Base-by-base conservation (phyloP, 129 eudicot species). In the Centaurea solstitialis region DNA sequence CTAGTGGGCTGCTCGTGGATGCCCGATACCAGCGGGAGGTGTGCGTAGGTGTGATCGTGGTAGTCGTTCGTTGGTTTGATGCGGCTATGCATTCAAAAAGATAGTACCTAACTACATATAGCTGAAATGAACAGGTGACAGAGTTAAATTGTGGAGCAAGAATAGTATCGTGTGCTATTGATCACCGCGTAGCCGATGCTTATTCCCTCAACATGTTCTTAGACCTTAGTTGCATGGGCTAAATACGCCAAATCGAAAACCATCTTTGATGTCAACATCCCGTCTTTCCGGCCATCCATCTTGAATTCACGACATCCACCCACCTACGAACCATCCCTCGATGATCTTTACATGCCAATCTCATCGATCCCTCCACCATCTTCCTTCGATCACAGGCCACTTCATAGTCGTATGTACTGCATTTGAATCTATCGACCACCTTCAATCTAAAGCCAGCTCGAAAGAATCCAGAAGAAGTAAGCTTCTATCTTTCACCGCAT, bases 171-270 rank as follows among this genome's bases (percentile, higher is more conserved):
- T 83, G 92, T 78, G 66, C 88, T 5, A 72, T 86, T 65, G 84
- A 89, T 68, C 92, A 89, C 80, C 86, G 85, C 8, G 81, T 81
- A 3, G 87, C 85, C 1, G 93, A 89, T 68, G 92, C 88, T 61
- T 65, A 87, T 82, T 76, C 89, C 1, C 66, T 85, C 74, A 79
- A 87, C 87, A 85, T 85, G 88, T 86, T 89, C 80, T 76, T 84
- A 70, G 88, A 84, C 86, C 80, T 76, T 84, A 70, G 24, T 64
- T 0, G 79, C 93, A 9, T 89, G 93, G 93, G 90, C 93, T 4
- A 82, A 89, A 73, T 82, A 23, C 26, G 84, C 91, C 0, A 84
- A 20, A 21, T 37, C 71, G 6, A 50, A 73, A 38, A 81, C 80
- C 33, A 61, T 79, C 33, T 70, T 82, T 9, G 76, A 76, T 24